Evolutionary conservation across 2,329 filamentous ascomycete species (phyloP), one percentile per base, ranked within the genome.

Genomic region (Tolypocladium tropicale): DNA sequence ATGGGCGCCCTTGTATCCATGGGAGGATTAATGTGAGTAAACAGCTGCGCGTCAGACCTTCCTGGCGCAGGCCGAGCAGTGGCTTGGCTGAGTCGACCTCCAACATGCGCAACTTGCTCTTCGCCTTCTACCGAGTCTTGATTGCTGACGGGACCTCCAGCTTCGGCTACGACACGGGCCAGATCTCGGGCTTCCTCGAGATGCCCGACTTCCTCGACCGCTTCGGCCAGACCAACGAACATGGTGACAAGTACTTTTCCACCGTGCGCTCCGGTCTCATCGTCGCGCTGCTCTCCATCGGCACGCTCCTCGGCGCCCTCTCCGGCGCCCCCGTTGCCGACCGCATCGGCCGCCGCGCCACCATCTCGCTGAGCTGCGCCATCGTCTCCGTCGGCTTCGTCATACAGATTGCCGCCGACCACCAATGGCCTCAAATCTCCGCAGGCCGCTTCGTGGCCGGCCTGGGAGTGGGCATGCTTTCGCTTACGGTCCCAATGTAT

Each of bases 401-500:
- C n/a, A 78, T 89, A 21, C 83, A 87, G 62, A 83, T 87, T 56
- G 76, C 83, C 0, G 75, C 84, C 0, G 62, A 67, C 0, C 63
- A 61, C 2, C 71, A 71, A 10, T 89, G 86, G 85, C 81, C 81
- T 51, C 85, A 89, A 63, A 74, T 88, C 57, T 84, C 84, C 61
- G 73, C 85, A 50, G 86, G 86, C 16, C 76, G 86, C 55, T 80
- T 83, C 62, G 76, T 87, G 18, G 81, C 83, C 16, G 86, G 86
- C 53, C 72, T 88, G 1, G 85, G 85, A 16, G 84, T 90, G 46
- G 86, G 86, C 55, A 81, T 79, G 0, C 69, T 88, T 2, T 84
- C 80, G 11, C 78, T 87, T 6, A 70, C 84, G 14, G 83, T 85
- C 0, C 84, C 84, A n/a, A 85, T 89, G 82, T 89, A 88, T 65